Percentiles rank a stretch among this genome's conserved stretches.
These are phyloP conservation scores for Volutella citrinella DNA, from an alignment of 2,329 filamentous ascomycete species.

Conservation along the genomic window DNA sequence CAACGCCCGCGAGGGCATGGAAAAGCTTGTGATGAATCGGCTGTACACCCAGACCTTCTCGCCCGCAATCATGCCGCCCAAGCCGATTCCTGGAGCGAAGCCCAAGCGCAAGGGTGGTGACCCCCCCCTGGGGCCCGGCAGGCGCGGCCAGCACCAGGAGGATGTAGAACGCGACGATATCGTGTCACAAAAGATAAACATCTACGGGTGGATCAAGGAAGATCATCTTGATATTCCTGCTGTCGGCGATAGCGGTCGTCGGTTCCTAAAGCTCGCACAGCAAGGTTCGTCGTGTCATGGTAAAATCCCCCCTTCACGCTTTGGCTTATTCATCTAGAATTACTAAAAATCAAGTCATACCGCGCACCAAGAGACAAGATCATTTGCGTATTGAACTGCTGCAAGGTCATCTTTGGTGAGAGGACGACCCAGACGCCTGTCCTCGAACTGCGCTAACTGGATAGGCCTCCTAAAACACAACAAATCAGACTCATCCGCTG, in stretches of 20 bases:
- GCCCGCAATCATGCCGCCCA: conserved; percentile 81
- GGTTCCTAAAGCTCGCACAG: conserved; percentile 85
- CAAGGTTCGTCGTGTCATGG: conserved; percentile 60
- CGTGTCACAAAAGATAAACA: conserved; percentile 93
- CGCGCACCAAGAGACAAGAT: conserved; percentile 97
- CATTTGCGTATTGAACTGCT: conserved; percentile 96
- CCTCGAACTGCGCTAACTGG: neutral
- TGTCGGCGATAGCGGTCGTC: conserved; percentile 79
- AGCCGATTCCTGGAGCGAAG: conserved; percentile 67
- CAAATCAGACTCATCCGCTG: conserved; percentile 90
- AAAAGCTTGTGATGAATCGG: conserved; percentile 98
- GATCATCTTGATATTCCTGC: conserved; percentile 90
- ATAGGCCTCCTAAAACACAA: conserved; percentile 82
- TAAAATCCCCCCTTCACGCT: neutral
- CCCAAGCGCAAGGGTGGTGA: conserved; percentile 67
- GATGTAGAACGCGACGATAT: conserved; percentile 96
- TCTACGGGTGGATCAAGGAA: conserved; percentile 92
- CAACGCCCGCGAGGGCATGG: conserved; percentile 97
- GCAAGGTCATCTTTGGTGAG: conserved; percentile 95
- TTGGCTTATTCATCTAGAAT: conserved; percentile 54
- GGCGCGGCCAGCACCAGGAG: conserved; percentile 93
- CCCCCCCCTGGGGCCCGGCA: conserved; percentile 71
- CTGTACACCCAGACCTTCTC: conserved; percentile 96
- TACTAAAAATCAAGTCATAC: conserved; percentile 95
- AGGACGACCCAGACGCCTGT: conserved; percentile 17